phyloP scores from a whole-genome alignment of 441 rosid species.

The Flueggea neowawraea region DNA sequence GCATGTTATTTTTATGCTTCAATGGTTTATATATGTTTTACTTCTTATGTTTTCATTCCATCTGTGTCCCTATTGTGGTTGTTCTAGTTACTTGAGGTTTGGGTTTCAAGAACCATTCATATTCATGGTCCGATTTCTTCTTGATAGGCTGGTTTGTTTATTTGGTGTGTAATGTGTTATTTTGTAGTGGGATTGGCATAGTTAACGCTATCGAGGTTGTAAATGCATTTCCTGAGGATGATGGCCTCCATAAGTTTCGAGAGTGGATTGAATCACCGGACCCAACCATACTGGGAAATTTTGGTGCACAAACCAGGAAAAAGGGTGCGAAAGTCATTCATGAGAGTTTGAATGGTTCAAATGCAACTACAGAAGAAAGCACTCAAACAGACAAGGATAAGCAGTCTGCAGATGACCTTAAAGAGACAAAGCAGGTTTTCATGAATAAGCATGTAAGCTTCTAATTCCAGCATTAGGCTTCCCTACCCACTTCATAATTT shows the following conservation, averaged over 20 bases:
- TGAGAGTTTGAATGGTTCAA: slow-evolving; percentile 17
- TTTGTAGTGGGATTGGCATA: slow-evolving; percentile 95
- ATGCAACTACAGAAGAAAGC: slow-evolving; percentile 20
- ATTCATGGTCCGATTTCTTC: background rate
- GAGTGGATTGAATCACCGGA: no score
- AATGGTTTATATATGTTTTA: background rate
- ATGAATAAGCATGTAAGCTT: slow-evolving; percentile 82
- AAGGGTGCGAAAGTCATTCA: slow-evolving; percentile 37
- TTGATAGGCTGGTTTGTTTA: slow-evolving; percentile 1
- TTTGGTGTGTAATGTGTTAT: slow-evolving; percentile 9
- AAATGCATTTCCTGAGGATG: slow-evolving; percentile 91
- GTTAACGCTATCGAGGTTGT: slow-evolving; percentile 98
- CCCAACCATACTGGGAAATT: no score
- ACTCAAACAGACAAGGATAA: slow-evolving; percentile 24
- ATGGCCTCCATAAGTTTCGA: no score
- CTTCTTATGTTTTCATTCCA: background rate
- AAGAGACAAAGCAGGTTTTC: slow-evolving; percentile 62
- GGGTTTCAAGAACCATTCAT: background rate
- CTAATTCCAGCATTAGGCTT: slow-evolving; percentile 2
- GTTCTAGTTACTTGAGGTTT: background rate
- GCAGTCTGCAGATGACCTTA: slow-evolving; percentile 25
- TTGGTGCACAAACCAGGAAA: no score
- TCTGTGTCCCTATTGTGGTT: background rate
- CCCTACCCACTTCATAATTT: slow-evolving; percentile 3
- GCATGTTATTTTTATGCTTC: background rate